These are phyloP conservation scores for Penicillium occitanis DNA, from an alignment of 2,329 filamentous ascomycete genomes.

Conservation along the genomic window DNA sequence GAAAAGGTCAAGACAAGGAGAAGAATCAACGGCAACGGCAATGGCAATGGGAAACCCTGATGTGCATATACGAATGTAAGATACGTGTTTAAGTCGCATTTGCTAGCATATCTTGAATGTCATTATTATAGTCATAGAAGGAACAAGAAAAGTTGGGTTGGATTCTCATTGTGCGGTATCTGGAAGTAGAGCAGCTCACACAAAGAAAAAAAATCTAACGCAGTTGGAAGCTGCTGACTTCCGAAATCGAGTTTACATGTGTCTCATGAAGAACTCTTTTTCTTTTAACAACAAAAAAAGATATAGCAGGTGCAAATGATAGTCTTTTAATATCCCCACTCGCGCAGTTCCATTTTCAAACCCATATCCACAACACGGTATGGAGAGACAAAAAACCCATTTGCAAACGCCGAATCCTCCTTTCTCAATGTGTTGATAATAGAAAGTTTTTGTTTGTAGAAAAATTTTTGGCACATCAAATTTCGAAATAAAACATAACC, in stretches of 20 bases:
- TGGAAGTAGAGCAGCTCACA: constrained; percentile 27
- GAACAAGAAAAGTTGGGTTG: constrained; percentile 20
- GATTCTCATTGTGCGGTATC: constrained; percentile 21
- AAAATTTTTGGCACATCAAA: constrained; percentile 34
- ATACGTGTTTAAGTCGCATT: neutral
- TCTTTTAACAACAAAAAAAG: constrained; percentile 16
- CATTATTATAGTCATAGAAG: neutral
- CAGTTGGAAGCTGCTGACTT: constrained; percentile 32
- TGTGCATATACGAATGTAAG: neutral
- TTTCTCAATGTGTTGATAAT: constrained; percentile 22
- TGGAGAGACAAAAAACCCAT: constrained; percentile 22
- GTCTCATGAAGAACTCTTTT: constrained; percentile 31
- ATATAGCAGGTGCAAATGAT: constrained; percentile 22
- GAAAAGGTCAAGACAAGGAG: constrained; percentile 19
- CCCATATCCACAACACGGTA: constrained; percentile 21
- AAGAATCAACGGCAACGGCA: constrained; percentile 1
- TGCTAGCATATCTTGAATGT: neutral
- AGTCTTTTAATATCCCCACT: constrained; percentile 28
- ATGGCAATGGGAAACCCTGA: constrained; percentile 3
- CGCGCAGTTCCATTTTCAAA: constrained; percentile 25
- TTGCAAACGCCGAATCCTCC: constrained; percentile 29
- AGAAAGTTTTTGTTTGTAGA: constrained; percentile 20
- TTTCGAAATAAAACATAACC: constrained; percentile 34
- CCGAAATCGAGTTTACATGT: constrained; percentile 41
- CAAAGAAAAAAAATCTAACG: constrained; percentile 29